Evolutionary conservation across 257 asterid genomes (phyloP), one percentile per base, ranked within the genome.

Genomic region (Fraxinus cuspidata): DNA sequence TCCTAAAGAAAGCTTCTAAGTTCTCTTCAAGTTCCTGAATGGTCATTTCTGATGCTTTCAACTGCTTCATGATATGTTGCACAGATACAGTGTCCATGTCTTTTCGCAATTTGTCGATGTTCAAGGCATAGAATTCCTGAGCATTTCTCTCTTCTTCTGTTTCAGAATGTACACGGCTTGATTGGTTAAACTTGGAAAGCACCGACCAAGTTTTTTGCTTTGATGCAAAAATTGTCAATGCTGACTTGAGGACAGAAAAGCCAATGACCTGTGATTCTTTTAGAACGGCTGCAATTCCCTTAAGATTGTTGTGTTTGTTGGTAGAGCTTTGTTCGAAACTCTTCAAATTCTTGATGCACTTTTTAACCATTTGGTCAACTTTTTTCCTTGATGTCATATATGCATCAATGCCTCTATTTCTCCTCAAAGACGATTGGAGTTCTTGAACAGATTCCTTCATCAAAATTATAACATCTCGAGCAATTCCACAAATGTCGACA

Each of bases 361-460:
- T 44, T 12, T 44, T 3, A 44, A 44, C 53, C 19, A 44, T 44
- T 44, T 13, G 13, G 19, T 44, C 53, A 15, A 13, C 13, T 0
- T 44, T 44, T 44, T 44, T 44, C 19, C 53, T 44, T 44, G 53
- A 44, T 13, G 3, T 13, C 6, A 44, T 44, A 13, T 13, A 44
- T 44, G 5, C 19, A 44, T 44, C 19, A 3, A 13, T 44, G 53
- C 53, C 53, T 44, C 3, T 44, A 13, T 44, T 44, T 28, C 86
- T 76, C 8, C 81, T 29, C 2, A 83, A 34, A 35, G 78, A 79
- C 25, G 82, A 79, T 49, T 84, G 82, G 5, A 76, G 80, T n/a
- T 75, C 80, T 38, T 78, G 83, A 25, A 84, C 72, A 5, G 31
- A 72, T 63, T 76, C 80, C 56, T 21, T 84, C 37, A 60, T 31